phyloP scores from a whole-genome alignment of 257 asterid species.

The Solanum sejunctum region DNA sequence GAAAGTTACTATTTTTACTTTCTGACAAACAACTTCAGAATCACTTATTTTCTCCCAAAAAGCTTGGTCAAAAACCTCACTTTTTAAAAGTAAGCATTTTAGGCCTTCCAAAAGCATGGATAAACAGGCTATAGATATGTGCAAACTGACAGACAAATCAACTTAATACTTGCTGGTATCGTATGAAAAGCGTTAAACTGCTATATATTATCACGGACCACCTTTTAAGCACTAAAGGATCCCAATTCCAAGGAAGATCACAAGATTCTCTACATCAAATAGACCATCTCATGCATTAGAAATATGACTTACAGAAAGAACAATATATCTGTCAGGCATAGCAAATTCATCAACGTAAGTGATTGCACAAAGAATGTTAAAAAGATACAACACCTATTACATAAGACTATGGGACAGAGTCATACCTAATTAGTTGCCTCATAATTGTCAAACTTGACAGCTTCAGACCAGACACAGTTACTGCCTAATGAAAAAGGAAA shows the following conservation, averaged over 20 bases:
- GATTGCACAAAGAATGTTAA: not conserved
- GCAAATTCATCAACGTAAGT: not conserved
- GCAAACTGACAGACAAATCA: not conserved
- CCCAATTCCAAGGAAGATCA: not conserved
- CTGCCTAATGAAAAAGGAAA: slow-evolving; percentile 36
- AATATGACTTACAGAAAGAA: not conserved
- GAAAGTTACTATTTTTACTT: not conserved
- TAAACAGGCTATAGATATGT: not conserved
- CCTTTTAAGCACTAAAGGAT: not conserved
- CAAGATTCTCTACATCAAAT: not conserved
- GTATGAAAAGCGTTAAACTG: not conserved
- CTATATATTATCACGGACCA: not conserved
- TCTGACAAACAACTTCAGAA: not conserved
- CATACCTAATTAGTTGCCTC: slow-evolving; percentile 67
- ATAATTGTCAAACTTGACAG: slow-evolving; percentile 73
- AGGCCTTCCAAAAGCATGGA: not conserved
- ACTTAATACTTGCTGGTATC: not conserved
- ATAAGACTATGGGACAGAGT: slow-evolving; percentile 3
- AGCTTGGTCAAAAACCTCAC: not conserved
- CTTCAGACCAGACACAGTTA: slow-evolving; percentile 65
- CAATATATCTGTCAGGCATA: not conserved
- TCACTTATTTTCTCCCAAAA: not conserved
- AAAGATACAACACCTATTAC: not conserved
- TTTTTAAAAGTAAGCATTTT: not conserved
- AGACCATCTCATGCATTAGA: not conserved